phyloP scores from a whole-genome alignment of 805 yeast species.

The Helenozyma baotianmanensis region DNA sequence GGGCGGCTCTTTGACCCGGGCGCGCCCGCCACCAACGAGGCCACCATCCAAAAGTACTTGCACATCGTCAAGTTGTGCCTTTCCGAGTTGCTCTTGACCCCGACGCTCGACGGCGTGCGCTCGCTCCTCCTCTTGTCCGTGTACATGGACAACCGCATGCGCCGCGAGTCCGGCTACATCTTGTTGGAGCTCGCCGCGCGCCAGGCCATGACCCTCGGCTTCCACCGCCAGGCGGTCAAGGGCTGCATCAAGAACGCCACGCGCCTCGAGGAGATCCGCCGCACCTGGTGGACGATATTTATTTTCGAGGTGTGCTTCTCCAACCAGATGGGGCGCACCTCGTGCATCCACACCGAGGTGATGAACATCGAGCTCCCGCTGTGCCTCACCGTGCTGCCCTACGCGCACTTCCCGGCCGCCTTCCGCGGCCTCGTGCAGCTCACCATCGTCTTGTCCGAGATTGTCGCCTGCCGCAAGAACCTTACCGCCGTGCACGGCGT shows the following conservation, averaged over 20 bases:
- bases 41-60: conserved; percentile 27
- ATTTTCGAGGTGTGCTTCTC: conserved; percentile 25
- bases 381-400: no score
- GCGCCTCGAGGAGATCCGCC: conserved; percentile 32
- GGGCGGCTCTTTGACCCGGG: conserved; percentile 27
- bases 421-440: conserved; percentile 1
- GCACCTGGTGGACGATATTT: conserved; percentile 43
- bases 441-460: conserved; percentile 23
- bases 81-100: conserved; percentile 40
- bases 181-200: conserved; percentile 43
- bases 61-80: conserved; percentile 40
- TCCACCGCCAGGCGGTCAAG: conserved; percentile 29
- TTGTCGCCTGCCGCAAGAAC: conserved; percentile 20
- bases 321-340: conserved; percentile 39
- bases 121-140: conserved; percentile 38
- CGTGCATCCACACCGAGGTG: conserved; percentile 42
- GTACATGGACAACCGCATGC: conserved; percentile 40
- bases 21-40: conserved; percentile 16
- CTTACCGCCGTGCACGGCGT: conserved; percentile 30
- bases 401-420: no score
- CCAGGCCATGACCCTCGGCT: conserved; percentile 46
- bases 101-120: conserved; percentile 42
- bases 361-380: conserved; percentile 33
- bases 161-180: conserved; percentile 47
- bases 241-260: not conserved